A percentile compares a stretch with the other conserved stretches of the same genome.
Evolutionary conservation across 495 filamentous ascomycete genomes (phyloP).

Genomic region (Aspergillus cristatus): DNA sequence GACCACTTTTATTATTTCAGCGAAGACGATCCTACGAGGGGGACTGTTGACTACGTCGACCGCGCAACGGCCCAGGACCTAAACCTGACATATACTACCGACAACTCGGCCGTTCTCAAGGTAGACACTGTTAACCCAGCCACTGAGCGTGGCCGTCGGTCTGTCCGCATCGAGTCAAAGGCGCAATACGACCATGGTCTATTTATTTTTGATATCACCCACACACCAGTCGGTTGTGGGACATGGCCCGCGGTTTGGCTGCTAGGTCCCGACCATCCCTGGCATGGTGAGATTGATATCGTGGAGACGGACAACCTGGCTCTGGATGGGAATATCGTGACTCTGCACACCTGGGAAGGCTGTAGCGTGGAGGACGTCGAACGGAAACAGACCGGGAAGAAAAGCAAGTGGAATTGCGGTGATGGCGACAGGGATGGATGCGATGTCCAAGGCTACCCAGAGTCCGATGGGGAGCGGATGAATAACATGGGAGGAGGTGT

Average conservation of each 20-base stretch:
- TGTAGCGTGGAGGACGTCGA: constrained; percentile 33
- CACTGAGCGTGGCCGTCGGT: constrained; percentile 27
- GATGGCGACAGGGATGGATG: constrained; percentile 30
- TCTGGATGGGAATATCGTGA: constrained; percentile 22
- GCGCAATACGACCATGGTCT: constrained; percentile 36
- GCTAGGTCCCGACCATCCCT: constrained; percentile 40
- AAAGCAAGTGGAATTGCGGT: no score
- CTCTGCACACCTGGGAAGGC: constrained; percentile 23
- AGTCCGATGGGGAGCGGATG: constrained; percentile 27
- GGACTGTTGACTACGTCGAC: constrained; percentile 27
- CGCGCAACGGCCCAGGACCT: constrained; percentile 10
- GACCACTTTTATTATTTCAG: constrained; percentile 40
- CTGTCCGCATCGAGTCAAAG: constrained; percentile 36
- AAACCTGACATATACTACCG: constrained; percentile 37
- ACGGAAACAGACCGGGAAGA: constrained; percentile 28
- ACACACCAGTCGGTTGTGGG: constrained; percentile 32
- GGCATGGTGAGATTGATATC: constrained; percentile 32
- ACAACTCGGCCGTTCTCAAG: constrained; percentile 35
- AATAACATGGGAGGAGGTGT: constrained; percentile 33
- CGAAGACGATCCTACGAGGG: constrained; percentile 31
- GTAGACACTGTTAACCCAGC: constrained; percentile 34
- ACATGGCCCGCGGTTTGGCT: constrained; percentile 50
- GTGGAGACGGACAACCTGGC: constrained; percentile 28
- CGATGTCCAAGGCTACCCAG: constrained; percentile 19
- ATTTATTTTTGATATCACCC: constrained; percentile 37